Evolutionary conservation across 306 rosid species (phyloP).

Genomic region (Cyamopsis tetragonoloba): DNA sequence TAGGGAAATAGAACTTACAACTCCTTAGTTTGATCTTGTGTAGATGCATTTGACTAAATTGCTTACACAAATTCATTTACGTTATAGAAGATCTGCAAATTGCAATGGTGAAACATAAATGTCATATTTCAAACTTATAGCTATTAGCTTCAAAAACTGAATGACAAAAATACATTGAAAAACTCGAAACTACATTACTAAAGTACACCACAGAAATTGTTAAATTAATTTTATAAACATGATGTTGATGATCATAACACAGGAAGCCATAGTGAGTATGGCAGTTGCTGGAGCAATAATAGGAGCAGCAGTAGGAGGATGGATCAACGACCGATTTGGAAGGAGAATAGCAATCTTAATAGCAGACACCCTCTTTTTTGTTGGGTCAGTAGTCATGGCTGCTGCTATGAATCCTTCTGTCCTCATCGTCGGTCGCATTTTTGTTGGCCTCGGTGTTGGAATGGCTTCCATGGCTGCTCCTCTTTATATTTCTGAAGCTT

Average conservation of each 20-base stretch:
- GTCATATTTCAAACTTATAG: background rate
- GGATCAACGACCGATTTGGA: conserved; percentile 51
- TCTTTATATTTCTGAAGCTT: conserved; percentile 66
- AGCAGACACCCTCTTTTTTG: conserved; percentile 47
- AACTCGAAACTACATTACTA: background rate
- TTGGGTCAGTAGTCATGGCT: conserved; percentile 51
- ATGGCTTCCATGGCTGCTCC: conserved; percentile 65
- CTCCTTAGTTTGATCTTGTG: too few relatives aligned
- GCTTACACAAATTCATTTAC: too few relatives aligned
- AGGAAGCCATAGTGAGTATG: conserved; percentile 60
- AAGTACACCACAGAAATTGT: background rate
- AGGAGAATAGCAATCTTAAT: conserved; percentile 35
- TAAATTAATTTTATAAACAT: background rate
- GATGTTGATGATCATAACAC: background rate
- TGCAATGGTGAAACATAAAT: too few relatives aligned
- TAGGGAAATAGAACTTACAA: too few relatives aligned
- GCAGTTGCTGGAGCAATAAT: conserved; percentile 62
- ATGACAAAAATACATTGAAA: background rate
- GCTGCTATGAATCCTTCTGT: conserved; percentile 22
- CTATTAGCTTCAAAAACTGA: background rate
- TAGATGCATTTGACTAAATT: too few relatives aligned
- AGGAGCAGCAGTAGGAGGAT: conserved; percentile 59
- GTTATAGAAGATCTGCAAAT: too few relatives aligned
- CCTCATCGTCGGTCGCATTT: conserved; percentile 51
- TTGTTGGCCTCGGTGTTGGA: conserved; percentile 61